A percentile compares a stretch with the other conserved stretches of the same genome.
Conservation (phyloP, 169 alveolate species). For the Plasmodium knowlesi region DNA sequence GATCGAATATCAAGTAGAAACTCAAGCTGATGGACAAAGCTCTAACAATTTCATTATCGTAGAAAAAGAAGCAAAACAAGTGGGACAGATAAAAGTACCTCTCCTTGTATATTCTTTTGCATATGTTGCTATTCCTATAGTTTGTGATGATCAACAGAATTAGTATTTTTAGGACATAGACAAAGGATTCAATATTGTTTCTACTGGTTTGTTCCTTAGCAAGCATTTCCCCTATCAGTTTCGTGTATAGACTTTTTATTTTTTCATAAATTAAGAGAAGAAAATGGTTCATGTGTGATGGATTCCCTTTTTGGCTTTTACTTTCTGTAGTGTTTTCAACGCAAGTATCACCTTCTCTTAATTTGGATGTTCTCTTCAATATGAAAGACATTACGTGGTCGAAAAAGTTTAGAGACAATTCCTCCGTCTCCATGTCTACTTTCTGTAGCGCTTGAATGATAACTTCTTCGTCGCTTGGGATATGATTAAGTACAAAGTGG, state of each 20-base stretch:
- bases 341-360: background rate
- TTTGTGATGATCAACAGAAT: conserved; percentile 52
- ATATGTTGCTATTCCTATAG: conserved; percentile 45
- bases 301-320: background rate
- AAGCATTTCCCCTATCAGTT: conserved; percentile 46
- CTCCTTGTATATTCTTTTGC: conserved; percentile 49
- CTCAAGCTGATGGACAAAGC: conserved; percentile 28
- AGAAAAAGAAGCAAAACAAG: conserved; percentile 47
- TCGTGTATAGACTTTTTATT: conserved; percentile 4
- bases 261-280: conserved; percentile 35
- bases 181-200: conserved; percentile 21
- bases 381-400: conserved; percentile 12
- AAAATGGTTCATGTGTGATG: background rate
- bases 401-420: conserved; percentile 2
- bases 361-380: conserved; percentile 1
- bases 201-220: conserved; percentile 31
- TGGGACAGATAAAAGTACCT: conserved; percentile 54
- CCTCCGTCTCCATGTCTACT: conserved; percentile 20
- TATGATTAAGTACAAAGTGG: conserved; percentile 14
- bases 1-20: conserved; percentile 52
- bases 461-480: conserved; percentile 13
- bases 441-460: background rate
- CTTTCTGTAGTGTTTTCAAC: background rate
- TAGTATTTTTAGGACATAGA: conserved; percentile 54
- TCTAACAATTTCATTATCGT: conserved; percentile 49